A percentile compares a stretch with the other conserved stretches of the same genome.
Evolutionary conservation across 1,284 basidiomycete genomes (phyloP).

Genomic region (Apiotrichum siamense): DNA sequence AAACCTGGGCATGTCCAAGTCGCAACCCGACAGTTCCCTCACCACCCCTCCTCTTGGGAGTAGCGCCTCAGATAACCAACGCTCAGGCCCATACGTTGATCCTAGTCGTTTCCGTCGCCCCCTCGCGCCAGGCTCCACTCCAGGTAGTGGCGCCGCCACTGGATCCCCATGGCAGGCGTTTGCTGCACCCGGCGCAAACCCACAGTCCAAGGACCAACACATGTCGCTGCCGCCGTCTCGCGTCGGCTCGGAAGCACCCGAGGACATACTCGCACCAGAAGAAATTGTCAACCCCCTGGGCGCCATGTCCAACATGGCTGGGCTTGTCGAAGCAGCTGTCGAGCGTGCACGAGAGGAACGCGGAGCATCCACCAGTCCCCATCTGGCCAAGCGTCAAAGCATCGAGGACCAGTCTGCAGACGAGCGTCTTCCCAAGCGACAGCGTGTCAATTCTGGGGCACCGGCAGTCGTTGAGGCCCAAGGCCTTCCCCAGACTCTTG

Average conservation of each 20-base stretch:
- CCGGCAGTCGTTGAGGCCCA: slow-evolving; percentile 32
- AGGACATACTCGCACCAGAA: slow-evolving; percentile 37
- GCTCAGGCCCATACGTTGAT: background rate
- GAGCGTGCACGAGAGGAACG: slow-evolving; percentile 42
- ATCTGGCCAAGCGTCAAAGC: slow-evolving; percentile 3
- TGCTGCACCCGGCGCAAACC: background rate
- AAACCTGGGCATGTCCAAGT: background rate
- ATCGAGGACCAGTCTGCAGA: slow-evolving; percentile 7
- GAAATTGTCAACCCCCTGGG: slow-evolving; percentile 45
- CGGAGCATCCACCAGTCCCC: background rate
- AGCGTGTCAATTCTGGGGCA: slow-evolving; percentile 19
- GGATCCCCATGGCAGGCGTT: slow-evolving; percentile 7
- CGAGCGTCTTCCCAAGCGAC: slow-evolving; percentile 17
- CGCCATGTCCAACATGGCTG: slow-evolving; percentile 46
- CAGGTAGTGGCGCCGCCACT: background rate
- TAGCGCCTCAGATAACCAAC: background rate
- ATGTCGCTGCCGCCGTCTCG: slow-evolving; percentile 40
- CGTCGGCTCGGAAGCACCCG: slow-evolving; percentile 34
- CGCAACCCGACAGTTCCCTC: background rate
- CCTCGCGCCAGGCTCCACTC: background rate
- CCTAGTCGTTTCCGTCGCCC: background rate
- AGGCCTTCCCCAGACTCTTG: slow-evolving; percentile 27
- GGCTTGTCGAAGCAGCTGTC: slow-evolving; percentile 46
- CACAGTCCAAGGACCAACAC: slow-evolving; percentile 7
- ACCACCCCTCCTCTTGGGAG: too few relatives aligned